These are phyloP conservation scores for Paralagenidium karlingii DNA, from an alignment of 352 stramenopile species.

Conservation along the genomic window DNA sequence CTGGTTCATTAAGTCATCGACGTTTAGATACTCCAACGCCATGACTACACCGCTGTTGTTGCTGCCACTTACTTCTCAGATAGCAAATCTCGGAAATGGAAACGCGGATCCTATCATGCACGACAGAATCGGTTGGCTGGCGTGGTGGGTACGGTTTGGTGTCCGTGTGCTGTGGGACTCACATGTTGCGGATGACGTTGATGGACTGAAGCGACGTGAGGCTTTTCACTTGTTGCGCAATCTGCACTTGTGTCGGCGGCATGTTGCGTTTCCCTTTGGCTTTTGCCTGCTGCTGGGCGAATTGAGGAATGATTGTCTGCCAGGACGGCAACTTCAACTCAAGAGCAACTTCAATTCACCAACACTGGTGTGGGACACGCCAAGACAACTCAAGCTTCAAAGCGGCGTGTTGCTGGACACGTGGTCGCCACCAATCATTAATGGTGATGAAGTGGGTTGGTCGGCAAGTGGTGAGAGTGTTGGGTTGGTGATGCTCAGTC, in stretches of 20 bases:
- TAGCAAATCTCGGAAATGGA: conserved; percentile 34
- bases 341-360: background rate
- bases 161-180: no score
- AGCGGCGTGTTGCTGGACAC: no score
- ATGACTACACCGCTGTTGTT: background rate
- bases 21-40: background rate
- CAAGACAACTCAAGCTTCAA: background rate
- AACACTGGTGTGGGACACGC: background rate
- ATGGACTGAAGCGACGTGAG: conserved; percentile 21
- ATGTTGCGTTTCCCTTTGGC: background rate
- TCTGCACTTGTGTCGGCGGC: conserved; percentile 1
- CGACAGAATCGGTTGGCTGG: background rate
- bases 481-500: no score
- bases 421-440: no score
- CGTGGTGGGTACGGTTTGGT: background rate
- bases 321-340: conserved; percentile 1
- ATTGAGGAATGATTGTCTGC: no score
- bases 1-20: conserved; percentile 2
- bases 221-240: conserved; percentile 6
- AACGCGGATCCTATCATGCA: conserved; percentile 19
- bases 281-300: no score
- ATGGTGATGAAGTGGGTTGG: no score
- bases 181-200: conserved; percentile 33
- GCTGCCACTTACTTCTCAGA: conserved; percentile 12
- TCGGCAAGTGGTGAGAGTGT: no score